These are phyloP conservation scores for Hebeloma cylindrosporum DNA, from an alignment of 768 basidiomycete species.

Conservation along the genomic window DNA sequence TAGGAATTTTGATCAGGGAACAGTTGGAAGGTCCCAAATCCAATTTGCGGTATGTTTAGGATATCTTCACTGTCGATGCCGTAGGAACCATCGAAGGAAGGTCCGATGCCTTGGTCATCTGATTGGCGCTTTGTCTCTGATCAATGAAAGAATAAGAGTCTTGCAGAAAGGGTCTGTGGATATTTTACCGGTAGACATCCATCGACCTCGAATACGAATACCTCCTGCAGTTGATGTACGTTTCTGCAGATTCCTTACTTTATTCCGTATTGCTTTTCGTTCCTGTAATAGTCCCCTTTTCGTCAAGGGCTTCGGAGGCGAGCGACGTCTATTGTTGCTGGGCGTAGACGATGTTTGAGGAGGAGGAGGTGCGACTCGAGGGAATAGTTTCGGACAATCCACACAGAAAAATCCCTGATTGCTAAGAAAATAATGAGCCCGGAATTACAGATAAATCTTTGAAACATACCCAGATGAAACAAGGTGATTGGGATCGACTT, in stretches of 20 bases:
- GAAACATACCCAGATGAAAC: slow-evolving; percentile 56
- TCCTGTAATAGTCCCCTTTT: slow-evolving; percentile 47
- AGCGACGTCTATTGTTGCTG: slow-evolving; percentile 37
- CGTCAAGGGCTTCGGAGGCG: slow-evolving; percentile 43
- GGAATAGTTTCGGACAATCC: slow-evolving; percentile 57
- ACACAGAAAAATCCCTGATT: slow-evolving; percentile 61
- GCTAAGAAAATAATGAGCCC: slow-evolving; percentile 19
- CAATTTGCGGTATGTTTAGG: slow-evolving; percentile 52
- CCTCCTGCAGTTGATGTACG: slow-evolving; percentile 38
- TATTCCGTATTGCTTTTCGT: slow-evolving; percentile 49
- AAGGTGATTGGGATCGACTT: slow-evolving; percentile 62
- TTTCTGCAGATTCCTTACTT: slow-evolving; percentile 34
- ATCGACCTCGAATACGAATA: slow-evolving; percentile 57
- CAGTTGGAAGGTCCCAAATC: slow-evolving; percentile 58
- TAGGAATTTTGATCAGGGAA: slow-evolving; percentile 71
- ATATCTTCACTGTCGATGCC: slow-evolving; percentile 72
- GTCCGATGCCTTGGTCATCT: slow-evolving; percentile 40
- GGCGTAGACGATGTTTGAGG: slow-evolving; percentile 43
- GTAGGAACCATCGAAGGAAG: slow-evolving; percentile 59
- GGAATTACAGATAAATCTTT: background rate
- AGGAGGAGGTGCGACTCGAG: slow-evolving; percentile 33
- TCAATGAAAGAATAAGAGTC: slow-evolving; percentile 5
- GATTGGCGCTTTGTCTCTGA: slow-evolving; percentile 48
- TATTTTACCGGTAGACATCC: slow-evolving; percentile 52
- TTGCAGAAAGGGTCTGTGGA: background rate